Conservation (phyloP, 257 asterid species). For the Handroanthus guayacan region DNA sequence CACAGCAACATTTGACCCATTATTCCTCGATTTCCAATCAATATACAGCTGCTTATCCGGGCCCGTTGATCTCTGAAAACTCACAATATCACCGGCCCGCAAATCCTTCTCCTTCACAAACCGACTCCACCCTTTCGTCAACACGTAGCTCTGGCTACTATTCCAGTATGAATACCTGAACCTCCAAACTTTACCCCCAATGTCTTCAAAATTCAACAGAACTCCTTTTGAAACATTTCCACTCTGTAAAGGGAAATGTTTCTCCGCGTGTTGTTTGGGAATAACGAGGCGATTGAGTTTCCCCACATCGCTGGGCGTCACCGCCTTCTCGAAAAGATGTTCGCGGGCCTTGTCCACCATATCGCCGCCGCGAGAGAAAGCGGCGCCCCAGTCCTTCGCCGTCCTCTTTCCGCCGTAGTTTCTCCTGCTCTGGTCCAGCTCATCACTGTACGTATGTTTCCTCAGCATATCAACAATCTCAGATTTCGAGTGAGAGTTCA, state of each 20-base stretch:
- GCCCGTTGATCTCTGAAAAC: conserved; percentile 52
- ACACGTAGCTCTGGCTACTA: conserved; percentile 76
- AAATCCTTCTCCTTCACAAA: conserved; percentile 69
- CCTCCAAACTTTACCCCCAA: conserved; percentile 67
- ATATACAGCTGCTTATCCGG: conserved; percentile 58
- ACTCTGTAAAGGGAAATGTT: conserved; percentile 61
- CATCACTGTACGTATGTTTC: conserved; percentile 68
- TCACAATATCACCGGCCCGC: conserved; percentile 63
- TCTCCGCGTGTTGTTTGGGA: conserved; percentile 85
- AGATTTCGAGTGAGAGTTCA: conserved; percentile 56
- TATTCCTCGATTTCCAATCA: conserved; percentile 44
- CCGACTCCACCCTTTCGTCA: conserved; percentile 80
- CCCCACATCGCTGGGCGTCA: conserved; percentile 82
- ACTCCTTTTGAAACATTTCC: conserved; percentile 52
- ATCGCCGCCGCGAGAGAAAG: conserved; percentile 10
- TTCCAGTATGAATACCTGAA: conserved; percentile 77
- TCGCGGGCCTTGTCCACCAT: conserved; percentile 45
- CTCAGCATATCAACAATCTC: conserved; percentile 77
- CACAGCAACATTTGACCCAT: conserved; percentile 3
- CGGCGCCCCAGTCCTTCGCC: conserved; percentile 14
- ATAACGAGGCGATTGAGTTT: conserved; percentile 73
- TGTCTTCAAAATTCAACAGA: conserved; percentile 63
- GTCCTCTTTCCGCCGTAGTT: conserved; percentile 8
- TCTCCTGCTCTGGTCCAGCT: conserved; percentile 62
- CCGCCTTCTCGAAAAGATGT: conserved; percentile 66